These are phyloP conservation scores for Heterobasidion irregulare DNA, from an alignment of 1,284 basidiomycete species.

Conservation along the genomic window DNA sequence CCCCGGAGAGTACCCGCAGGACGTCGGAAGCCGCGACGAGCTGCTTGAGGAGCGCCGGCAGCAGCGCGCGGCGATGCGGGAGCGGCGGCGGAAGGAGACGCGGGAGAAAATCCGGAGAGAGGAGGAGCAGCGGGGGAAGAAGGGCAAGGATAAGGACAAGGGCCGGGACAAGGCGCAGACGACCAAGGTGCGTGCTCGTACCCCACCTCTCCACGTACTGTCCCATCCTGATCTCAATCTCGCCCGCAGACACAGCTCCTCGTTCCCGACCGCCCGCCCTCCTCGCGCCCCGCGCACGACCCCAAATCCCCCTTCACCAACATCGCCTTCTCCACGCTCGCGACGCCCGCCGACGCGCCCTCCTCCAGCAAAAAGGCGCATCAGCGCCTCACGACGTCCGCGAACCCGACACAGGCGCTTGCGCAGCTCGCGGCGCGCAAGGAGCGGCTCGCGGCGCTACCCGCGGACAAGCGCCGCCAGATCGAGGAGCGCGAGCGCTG, in stretches of 20 bases:
- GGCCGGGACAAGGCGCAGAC: constrained; percentile 35
- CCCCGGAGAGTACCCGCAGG: constrained; percentile 11
- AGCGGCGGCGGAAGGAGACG: constrained; percentile 76
- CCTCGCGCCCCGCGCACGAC: constrained; percentile 22
- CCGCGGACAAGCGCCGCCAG: constrained; percentile 73
- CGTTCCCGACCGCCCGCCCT: constrained; percentile 42
- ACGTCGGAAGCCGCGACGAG: constrained; percentile 62
- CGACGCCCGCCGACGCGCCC: constrained; percentile 37
- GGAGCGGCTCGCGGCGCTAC: constrained; percentile 61
- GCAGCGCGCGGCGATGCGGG: constrained; percentile 75
- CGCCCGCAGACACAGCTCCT: constrained; percentile 58
- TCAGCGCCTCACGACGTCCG: constrained; percentile 50
- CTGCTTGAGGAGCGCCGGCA: constrained; percentile 71
- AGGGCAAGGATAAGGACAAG: constrained; percentile 41
- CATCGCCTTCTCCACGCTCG: constrained; percentile 66
- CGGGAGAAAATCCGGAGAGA: constrained; percentile 68
- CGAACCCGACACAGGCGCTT: constrained; percentile 81
- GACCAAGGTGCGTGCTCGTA: constrained; percentile 38
- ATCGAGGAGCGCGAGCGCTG: constrained; percentile 77
- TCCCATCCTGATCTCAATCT: background rate
- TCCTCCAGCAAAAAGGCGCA: constrained; percentile 35
- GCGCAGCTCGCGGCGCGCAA: constrained; percentile 70
- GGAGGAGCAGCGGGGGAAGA: constrained; percentile 39
- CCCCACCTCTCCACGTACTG: background rate
- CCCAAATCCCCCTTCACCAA: constrained; percentile 42